A percentile compares a stretch with the other conserved stretches of the same genome.
Conservation (phyloP, 2,329 filamentous ascomycete genomes). For the Blastomyces silverae region DNA sequence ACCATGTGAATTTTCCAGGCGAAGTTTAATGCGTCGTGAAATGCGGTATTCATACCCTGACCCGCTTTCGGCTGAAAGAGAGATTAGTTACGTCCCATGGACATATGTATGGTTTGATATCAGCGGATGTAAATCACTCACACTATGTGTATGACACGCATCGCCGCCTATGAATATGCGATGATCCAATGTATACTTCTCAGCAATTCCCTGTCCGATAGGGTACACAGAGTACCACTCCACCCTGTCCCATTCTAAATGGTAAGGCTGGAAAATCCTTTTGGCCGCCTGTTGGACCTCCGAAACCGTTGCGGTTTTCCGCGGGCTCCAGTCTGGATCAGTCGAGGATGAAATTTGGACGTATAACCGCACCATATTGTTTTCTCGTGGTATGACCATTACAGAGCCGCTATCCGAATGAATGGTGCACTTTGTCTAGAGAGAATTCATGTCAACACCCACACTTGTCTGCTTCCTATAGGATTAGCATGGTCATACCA, state of each 20-base stretch:
- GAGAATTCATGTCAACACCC: not conserved
- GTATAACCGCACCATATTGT: constrained; percentile 46
- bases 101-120: not conserved
- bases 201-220: constrained; percentile 60
- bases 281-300: constrained; percentile 54
- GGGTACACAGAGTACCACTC: constrained; percentile 62
- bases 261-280: constrained; percentile 54
- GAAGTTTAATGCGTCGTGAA: constrained; percentile 67
- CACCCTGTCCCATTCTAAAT: constrained; percentile 56
- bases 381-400: constrained; percentile 70
- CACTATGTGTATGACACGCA: constrained; percentile 56
- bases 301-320: constrained; percentile 53
- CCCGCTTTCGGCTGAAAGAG: constrained; percentile 51
- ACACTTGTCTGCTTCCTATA: not conserved
- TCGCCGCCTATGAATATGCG: constrained; percentile 61
- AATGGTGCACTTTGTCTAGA: constrained; percentile 54
- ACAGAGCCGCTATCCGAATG: constrained; percentile 70
- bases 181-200: constrained; percentile 58
- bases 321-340: constrained; percentile 55
- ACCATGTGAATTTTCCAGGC: constrained; percentile 96
- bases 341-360: constrained; percentile 57
- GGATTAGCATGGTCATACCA: constrained; percentile 54
- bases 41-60: constrained; percentile 58
- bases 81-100: constrained; percentile 16
- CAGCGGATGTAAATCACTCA: constrained; percentile 22